Percentiles rank a stretch among this genome's conserved stretches.
Conservation (phyloP, 1,284 basidiomycete genomes). For the Ganoderma meredithae region DNA sequence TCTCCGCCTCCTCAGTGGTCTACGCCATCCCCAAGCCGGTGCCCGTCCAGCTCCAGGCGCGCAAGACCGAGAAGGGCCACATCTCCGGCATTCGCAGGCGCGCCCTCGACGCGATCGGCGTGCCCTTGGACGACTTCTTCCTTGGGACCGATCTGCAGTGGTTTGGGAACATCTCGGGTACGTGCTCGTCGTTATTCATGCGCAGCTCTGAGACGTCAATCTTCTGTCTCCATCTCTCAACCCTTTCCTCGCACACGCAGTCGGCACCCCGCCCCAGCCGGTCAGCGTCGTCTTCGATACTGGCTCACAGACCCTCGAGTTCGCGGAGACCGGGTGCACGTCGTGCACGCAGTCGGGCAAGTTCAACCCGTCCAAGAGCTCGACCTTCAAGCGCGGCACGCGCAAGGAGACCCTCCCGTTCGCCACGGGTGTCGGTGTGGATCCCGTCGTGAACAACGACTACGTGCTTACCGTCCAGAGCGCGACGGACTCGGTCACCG, state of each 20-base stretch:
- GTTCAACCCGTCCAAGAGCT: constrained; percentile 56
- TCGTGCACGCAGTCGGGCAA: constrained; percentile 53
- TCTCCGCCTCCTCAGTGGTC: constrained; percentile 23
- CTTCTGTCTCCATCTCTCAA: too few species aligned
- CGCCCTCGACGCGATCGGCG: constrained; percentile 36
- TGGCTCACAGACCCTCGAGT: constrained; percentile 56
- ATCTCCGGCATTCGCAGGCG: constrained; percentile 24
- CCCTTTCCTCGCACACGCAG: constrained; percentile 25
- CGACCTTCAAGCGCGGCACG: constrained; percentile 56
- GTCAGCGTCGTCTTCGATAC: constrained; percentile 64
- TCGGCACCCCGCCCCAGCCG: constrained; percentile 58
- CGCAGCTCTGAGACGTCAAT: neutral
- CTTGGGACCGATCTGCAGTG: constrained; percentile 63
- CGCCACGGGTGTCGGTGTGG: constrained; percentile 61
- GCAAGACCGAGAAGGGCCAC: constrained; percentile 35
- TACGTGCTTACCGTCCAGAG: constrained; percentile 52
- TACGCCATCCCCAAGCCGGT: constrained; percentile 19
- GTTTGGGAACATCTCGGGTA: constrained; percentile 54
- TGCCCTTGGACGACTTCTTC: constrained; percentile 61
- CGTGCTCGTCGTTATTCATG: neutral
- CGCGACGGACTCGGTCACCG: constrained; percentile 53
- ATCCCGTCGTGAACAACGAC: constrained; percentile 56
- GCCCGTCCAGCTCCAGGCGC: constrained; percentile 48
- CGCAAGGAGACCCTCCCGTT: constrained; percentile 53
- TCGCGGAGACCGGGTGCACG: constrained; percentile 57